phyloP scores from a whole-genome alignment of 2,329 filamentous ascomycete genomes.

The Rutstroemia sp. region DNA sequence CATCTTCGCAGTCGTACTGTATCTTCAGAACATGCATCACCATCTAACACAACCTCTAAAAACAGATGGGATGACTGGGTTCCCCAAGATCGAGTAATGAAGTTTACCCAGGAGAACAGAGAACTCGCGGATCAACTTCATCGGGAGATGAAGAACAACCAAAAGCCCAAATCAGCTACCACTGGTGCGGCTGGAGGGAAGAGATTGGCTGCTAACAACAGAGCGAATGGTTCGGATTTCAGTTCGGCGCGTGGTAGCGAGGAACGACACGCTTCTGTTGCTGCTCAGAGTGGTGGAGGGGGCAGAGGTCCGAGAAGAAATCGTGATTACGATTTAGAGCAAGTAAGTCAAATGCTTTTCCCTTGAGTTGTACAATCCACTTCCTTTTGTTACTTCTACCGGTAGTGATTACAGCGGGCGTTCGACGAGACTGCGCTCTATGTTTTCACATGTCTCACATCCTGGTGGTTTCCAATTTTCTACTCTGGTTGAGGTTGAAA shows the following conservation, averaged over 20 bases:
- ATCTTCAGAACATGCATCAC: background rate
- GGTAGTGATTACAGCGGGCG: too few relatives aligned
- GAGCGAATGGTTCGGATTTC: slow-evolving; percentile 46
- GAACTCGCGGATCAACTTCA: slow-evolving; percentile 72
- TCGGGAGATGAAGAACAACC: slow-evolving; percentile 50
- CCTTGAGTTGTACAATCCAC: slow-evolving; percentile 7
- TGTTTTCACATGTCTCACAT: too few relatives aligned
- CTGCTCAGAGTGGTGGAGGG: slow-evolving; percentile 40
- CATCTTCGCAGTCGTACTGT: background rate
- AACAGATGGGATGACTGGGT: slow-evolving; percentile 92
- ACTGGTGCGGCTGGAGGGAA: slow-evolving; percentile 47
- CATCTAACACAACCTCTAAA: background rate
- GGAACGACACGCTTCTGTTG: slow-evolving; percentile 58
- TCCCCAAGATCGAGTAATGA: slow-evolving; percentile 82
- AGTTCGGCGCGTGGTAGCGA: slow-evolving; percentile 68
- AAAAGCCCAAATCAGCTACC: slow-evolving; percentile 37
- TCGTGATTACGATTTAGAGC: slow-evolving; percentile 76
- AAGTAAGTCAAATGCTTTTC: slow-evolving; percentile 51
- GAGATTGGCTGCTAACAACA: slow-evolving; percentile 42
- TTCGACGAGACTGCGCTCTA: too few relatives aligned
- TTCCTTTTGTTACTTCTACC: too few relatives aligned
- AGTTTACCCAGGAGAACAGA: slow-evolving; percentile 91
- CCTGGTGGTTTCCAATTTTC: too few relatives aligned
- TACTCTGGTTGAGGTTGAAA: too few relatives aligned
- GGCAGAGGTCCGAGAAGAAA: slow-evolving; percentile 60